A percentile compares a stretch with the other conserved stretches of the same genome.
Conservation (phyloP, 495 filamentous ascomycete genomes). For the Xylaria flabelliformis region DNA sequence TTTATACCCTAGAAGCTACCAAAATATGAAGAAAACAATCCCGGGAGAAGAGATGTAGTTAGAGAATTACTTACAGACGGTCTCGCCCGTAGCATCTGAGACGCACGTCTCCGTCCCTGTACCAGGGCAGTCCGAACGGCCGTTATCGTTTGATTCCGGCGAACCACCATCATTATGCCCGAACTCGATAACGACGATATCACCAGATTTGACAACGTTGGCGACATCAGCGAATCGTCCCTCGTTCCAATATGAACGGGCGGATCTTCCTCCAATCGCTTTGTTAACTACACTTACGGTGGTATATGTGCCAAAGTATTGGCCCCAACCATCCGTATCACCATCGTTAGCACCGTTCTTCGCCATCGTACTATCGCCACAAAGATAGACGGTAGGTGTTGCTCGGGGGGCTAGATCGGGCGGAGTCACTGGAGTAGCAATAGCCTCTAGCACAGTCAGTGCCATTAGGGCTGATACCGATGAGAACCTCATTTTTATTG, state of each 20-base stretch:
- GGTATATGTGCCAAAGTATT: slow-evolving; percentile 42
- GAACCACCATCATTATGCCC: slow-evolving; percentile 56
- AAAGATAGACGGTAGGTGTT: slow-evolving; percentile 52
- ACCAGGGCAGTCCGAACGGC: slow-evolving; percentile 62
- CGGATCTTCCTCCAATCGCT: slow-evolving; percentile 52
- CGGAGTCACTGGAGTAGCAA: slow-evolving; percentile 13
- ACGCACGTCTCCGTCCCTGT: slow-evolving; percentile 62
- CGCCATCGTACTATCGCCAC: slow-evolving; percentile 64
- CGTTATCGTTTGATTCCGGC: slow-evolving; percentile 51
- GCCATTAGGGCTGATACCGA: slow-evolving; percentile 8
- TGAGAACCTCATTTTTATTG: slow-evolving; percentile 22
- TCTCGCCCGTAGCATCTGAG: slow-evolving; percentile 45
- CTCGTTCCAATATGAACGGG: slow-evolving; percentile 54
- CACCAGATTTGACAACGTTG: slow-evolving; percentile 43
- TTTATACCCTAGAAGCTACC: neutral
- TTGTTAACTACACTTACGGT: slow-evolving; percentile 48
- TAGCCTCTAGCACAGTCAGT: neutral
- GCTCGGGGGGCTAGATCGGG: slow-evolving; percentile 18
- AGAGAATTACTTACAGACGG: slow-evolving; percentile 40
- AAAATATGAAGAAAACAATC: neutral
- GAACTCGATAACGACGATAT: slow-evolving; percentile 59
- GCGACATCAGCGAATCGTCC: slow-evolving; percentile 51
- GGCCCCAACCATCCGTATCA: slow-evolving; percentile 47
- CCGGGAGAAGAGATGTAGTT: neutral
- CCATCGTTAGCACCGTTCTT: slow-evolving; percentile 45